These are phyloP conservation scores for Hyphopichia khmerensis DNA, from an alignment of 1,139 yeast species.

Conservation along the genomic window DNA sequence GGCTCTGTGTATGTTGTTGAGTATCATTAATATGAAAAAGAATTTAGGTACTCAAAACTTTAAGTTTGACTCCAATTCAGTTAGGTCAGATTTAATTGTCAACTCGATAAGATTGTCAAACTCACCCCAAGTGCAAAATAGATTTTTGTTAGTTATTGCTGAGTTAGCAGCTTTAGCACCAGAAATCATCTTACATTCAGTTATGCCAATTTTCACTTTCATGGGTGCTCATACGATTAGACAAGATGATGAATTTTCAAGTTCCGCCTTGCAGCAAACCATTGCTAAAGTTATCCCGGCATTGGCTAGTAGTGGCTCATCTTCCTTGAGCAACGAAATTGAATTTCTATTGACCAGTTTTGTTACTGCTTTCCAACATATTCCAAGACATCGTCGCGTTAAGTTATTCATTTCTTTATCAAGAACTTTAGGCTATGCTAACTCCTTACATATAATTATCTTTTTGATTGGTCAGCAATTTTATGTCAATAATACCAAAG, in stretches of 20 bases:
- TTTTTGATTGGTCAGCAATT: constrained; percentile 81
- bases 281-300: constrained; percentile 91
- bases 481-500: constrained; percentile 50
- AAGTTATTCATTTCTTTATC: constrained; percentile 78
- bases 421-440: constrained; percentile 67
- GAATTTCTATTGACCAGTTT: constrained; percentile 87
- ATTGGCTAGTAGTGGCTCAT: constrained; percentile 60
- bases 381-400: constrained; percentile 94
- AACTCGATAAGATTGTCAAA: constrained; percentile 85
- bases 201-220: constrained; percentile 97
- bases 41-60: constrained; percentile 11
- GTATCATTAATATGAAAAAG: constrained; percentile 56
- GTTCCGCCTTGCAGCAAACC: constrained; percentile 90
- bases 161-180: constrained; percentile 87
- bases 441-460: constrained; percentile 69
- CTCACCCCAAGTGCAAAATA: constrained; percentile 94
- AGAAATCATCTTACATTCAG: constrained; percentile 88
- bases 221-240: constrained; percentile 98
- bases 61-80: constrained; percentile 59
- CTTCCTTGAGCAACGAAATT: constrained; percentile 57
- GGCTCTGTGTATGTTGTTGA: constrained; percentile 79
- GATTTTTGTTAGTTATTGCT: constrained; percentile 79
- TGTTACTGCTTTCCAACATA: constrained; percentile 90
- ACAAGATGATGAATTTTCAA: constrained; percentile 94
- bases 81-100: constrained; percentile 88